Conservation (phyloP, 164 flowering plant genomes). For the Dillenia suffruticosa region DNA sequence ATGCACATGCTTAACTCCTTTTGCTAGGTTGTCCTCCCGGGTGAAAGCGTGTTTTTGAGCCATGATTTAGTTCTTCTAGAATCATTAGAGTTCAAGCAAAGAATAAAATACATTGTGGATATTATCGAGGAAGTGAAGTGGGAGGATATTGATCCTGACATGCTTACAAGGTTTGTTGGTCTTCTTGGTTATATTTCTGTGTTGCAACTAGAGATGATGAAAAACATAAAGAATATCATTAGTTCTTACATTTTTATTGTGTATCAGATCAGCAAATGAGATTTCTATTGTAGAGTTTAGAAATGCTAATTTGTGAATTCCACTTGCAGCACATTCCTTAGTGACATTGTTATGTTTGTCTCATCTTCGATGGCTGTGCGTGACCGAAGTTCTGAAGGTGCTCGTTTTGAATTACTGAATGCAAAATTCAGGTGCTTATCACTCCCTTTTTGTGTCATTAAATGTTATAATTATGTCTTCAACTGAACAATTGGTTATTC, state of each 20-base stretch:
- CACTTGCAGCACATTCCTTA: slow-evolving; percentile 77
- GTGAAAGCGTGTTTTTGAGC: slow-evolving; percentile 52
- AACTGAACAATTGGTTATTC: too few relatives aligned
- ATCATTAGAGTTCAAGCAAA: slow-evolving; percentile 74
- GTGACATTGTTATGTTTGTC: slow-evolving; percentile 72
- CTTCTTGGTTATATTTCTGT: not conserved
- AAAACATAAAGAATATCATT: not conserved
- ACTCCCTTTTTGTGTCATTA: not conserved
- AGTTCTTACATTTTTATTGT: not conserved
- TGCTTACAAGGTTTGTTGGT: slow-evolving; percentile 58
- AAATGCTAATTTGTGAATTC: slow-evolving; percentile 4
- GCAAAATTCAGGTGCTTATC: slow-evolving; percentile 60
- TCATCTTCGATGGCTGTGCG: slow-evolving; percentile 79
- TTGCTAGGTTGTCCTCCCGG: slow-evolving; percentile 53
- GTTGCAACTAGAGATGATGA: not conserved
- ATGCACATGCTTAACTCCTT: too few relatives aligned
- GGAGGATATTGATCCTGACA: slow-evolving; percentile 76
- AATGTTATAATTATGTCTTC: not conserved
- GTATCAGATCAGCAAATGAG: not conserved
- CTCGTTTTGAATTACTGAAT: slow-evolving; percentile 80
- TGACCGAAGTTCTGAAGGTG: slow-evolving; percentile 78
- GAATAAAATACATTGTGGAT: slow-evolving; percentile 63
- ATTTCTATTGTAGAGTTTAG: not conserved
- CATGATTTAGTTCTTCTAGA: slow-evolving; percentile 84
- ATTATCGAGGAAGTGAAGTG: slow-evolving; percentile 76